Conservation (phyloP, 2,329 filamentous ascomycete species). For the Scopulariopsis brevicaulis region DNA sequence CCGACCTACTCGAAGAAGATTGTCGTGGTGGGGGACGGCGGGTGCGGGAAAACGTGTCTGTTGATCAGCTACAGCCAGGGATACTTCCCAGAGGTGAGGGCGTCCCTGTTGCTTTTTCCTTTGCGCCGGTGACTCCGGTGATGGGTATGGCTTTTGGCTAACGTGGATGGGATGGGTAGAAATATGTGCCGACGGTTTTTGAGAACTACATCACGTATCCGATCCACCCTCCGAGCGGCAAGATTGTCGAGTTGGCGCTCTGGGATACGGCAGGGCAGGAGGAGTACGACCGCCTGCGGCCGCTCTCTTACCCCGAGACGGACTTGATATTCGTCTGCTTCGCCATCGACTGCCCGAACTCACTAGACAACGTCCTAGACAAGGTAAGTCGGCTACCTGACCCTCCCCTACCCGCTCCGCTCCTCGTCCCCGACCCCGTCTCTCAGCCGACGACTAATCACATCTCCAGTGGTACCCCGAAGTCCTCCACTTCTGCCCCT, state of each 20-base stretch:
- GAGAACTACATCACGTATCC: constrained; percentile 99
- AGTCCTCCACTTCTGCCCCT: constrained; percentile 97
- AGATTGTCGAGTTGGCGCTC: constrained; percentile 89
- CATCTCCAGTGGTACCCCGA: constrained; percentile 88
- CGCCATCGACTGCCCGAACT: constrained; percentile 97
- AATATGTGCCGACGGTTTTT: constrained; percentile 99
- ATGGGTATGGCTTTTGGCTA: neutral
- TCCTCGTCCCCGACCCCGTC: neutral
- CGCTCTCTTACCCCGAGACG: constrained; percentile 94
- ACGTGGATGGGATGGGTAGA: constrained; percentile 41
- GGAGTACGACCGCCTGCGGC: constrained; percentile 92
- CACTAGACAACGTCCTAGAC: constrained; percentile 95
- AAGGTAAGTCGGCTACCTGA: constrained; percentile 55
- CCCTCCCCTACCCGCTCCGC: neutral
- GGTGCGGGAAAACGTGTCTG: constrained; percentile 96
- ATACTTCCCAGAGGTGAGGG: constrained; percentile 88
- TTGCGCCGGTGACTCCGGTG: neutral
- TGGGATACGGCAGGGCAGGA: constrained; percentile 99
- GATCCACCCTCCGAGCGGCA: constrained; percentile 74
- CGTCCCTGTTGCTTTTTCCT: neutral
- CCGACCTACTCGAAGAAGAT: constrained; percentile 98
- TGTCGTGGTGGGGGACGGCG: constrained; percentile 94
- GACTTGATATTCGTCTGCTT: constrained; percentile 98
- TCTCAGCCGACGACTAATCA: neutral
- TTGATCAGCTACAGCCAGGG: constrained; percentile 98